phyloP scores from a whole-genome alignment of 2,329 filamentous ascomycete genomes.

The Oidium heveae region DNA sequence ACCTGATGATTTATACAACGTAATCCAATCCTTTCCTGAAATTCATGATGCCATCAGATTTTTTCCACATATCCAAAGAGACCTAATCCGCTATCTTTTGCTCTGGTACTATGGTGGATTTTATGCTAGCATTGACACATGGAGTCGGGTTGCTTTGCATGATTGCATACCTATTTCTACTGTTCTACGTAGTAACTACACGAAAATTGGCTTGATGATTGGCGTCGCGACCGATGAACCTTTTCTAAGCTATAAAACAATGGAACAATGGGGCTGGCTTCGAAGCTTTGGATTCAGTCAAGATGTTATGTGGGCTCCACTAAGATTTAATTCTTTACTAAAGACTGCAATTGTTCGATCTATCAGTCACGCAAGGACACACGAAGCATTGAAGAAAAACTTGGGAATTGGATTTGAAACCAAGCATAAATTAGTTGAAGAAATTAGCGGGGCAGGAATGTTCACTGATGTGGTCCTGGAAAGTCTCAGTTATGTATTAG shows the following conservation, averaged over 20 bases:
- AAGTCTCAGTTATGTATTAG: slow-evolving; percentile 4
- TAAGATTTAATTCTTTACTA: slow-evolving; percentile 7
- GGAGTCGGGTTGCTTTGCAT: slow-evolving; percentile 4
- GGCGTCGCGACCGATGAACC: slow-evolving; percentile 8
- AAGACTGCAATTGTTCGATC: slow-evolving; percentile 8
- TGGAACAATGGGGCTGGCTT: slow-evolving; percentile 5
- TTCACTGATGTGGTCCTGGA: slow-evolving; percentile 8
- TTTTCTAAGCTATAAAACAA: slow-evolving; percentile 4
- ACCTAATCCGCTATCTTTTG: too few relatives aligned
- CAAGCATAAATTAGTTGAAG: slow-evolving; percentile 1
- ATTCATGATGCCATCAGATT: too few relatives aligned
- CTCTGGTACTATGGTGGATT: too few relatives aligned
- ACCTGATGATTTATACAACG: too few relatives aligned
- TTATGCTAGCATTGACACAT: too few relatives aligned
- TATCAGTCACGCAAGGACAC: slow-evolving; percentile 5
- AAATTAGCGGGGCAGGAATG: slow-evolving; percentile 7
- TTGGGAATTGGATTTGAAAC: neutral
- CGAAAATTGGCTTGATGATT: slow-evolving; percentile 7
- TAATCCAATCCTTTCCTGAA: too few relatives aligned
- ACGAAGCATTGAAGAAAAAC: neutral
- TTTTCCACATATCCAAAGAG: too few relatives aligned
- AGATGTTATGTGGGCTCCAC: slow-evolving; percentile 6
- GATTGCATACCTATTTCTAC: slow-evolving; percentile 4
- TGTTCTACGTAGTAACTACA: slow-evolving; percentile 1
- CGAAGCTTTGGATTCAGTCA: slow-evolving; percentile 6